Base-by-base conservation (phyloP, 83 land plant genomes). In the Isoetes engelmannii region DNA sequence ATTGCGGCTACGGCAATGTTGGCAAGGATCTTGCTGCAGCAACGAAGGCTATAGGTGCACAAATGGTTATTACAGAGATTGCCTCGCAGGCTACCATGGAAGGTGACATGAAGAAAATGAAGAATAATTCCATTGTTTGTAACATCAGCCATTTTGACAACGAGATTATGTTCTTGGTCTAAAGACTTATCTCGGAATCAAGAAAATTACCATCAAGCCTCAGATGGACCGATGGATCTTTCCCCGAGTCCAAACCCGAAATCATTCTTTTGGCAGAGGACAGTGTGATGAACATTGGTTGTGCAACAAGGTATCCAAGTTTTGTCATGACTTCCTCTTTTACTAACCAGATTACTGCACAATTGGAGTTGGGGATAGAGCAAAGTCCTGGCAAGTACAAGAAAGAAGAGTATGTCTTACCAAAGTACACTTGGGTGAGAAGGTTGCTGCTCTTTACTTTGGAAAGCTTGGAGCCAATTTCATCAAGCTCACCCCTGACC, bases 321-420 rank as follows among this genome's bases (percentile, higher is more conserved):
- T 87, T 89, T 74, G 92, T 89, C 75, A 87, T 89, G 95, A 87
- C 95, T 41, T 89, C 91, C 80, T 87, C 95, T 18, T 89, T 89
- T 78, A 89, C 88, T 28, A 87, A 89, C 77, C 95, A 89, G 82
- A 2, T 28, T 28, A 28, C 2, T 28, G 37, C 37, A 28, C 37
- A 28, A 28, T 28, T 28, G 37, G 37, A 28, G 37, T 2, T 28
- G 37, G 0, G 37, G 37, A 28, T 2, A 28, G 37, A 28, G 37
- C 0, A 2, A 28, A 28, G 37, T 2, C 2, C 83, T 37, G 88
- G 90, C 9, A 89, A 89, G 80, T 92, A 89, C 47, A 84, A 86
- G 83, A 91, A 86, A 83, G 75, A 88, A 83, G 92, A 87, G 60
- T 90, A 87, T 68, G 89, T 90, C 5, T 62, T 90, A 73, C 96